phyloP scores from a whole-genome alignment of 2,329 filamentous ascomycete genomes.

The Fusarium graminum region DNA sequence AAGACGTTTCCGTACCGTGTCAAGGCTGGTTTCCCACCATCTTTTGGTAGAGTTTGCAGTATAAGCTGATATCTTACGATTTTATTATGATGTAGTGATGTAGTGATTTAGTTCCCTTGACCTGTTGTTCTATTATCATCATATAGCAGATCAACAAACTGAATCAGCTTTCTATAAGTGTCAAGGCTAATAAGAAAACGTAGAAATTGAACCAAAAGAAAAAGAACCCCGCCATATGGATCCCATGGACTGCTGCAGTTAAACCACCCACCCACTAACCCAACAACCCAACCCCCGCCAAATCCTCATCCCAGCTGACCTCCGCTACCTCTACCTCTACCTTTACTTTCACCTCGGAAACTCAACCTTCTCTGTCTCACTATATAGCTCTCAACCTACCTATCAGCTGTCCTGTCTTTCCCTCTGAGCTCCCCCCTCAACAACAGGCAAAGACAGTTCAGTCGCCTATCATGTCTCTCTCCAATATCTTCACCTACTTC shows the following conservation, averaged over 20 bases:
- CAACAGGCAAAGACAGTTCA: slow-evolving; percentile 11
- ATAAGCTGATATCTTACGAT: background rate
- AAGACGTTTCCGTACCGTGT: slow-evolving; percentile 36
- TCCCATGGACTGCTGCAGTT: slow-evolving; percentile 9
- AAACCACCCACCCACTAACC: slow-evolving; percentile 14
- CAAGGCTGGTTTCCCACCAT: slow-evolving; percentile 26
- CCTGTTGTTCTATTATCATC: background rate
- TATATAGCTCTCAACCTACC: slow-evolving; percentile 4
- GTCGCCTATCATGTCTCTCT: slow-evolving; percentile 54
- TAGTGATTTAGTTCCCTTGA: slow-evolving; percentile 9
- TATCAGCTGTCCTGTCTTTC: slow-evolving; percentile 18
- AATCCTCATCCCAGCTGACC: slow-evolving; percentile 37
- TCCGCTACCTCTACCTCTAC: slow-evolving; percentile 9
- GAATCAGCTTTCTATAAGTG: background rate
- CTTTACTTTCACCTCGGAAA: background rate
- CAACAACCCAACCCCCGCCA: slow-evolving; percentile 41
- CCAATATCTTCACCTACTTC: slow-evolving; percentile 61
- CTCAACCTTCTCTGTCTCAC: slow-evolving; percentile 20
- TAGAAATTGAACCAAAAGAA: slow-evolving; percentile 11
- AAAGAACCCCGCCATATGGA: slow-evolving; percentile 32
- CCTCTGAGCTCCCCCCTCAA: slow-evolving; percentile 1
- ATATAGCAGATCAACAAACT: background rate
- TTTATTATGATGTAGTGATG: slow-evolving; percentile 27
- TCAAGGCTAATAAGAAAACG: background rate
- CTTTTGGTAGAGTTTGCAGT: slow-evolving; percentile 6